Evolutionary conservation across 306 rosid species (phyloP), one percentile per base, ranked within the genome.

Genomic region (Sindora glabra): DNA sequence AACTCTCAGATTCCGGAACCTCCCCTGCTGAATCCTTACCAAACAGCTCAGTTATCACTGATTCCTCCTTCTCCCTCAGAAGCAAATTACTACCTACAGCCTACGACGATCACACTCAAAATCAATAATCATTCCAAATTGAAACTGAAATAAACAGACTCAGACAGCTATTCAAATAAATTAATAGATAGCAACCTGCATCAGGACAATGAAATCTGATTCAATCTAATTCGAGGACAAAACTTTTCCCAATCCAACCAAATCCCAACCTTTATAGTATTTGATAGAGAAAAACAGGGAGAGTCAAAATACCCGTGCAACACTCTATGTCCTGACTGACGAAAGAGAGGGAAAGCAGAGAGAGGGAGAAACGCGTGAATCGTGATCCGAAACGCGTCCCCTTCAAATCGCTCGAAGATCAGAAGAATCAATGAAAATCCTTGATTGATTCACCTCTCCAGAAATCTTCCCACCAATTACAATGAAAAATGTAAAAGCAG

Each of bases 1-100:
- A 67, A 65, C 95, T 83, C 62, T 85, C 96, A 59, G 89, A 69
- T 22, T 80, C 83, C 67, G 77, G 45, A 7, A 51, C 68, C 30
- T 81, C 92, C 48, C 71, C 84, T 38, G 73, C 75, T 68, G 80
- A 68, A 78, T 76, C 96, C 77, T 87, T 82, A 68, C 74, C 76
- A 38, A 64, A 55, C 29, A 71, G 64, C 62, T 73, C 76, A 54
- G 48, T 3, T 17, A 10, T 33, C 17, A 26, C 73, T 51, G 51
- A n/a, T n/a, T 16, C 55, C 41, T 53, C 44, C 45, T 54, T 42
- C 33, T 65, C 69, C 22, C n/a, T 32, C 41, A 34, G 29, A 23
- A 29, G 13, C 41, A 57, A 47, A 37, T 21, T 49, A 37, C 26
- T 36, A 53, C 13, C 40, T 58, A 73, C 67, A 17, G 79, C 69